Conservation (phyloP, 2,329 filamentous ascomycete species). For the Magnaporthales sp. region DNA sequence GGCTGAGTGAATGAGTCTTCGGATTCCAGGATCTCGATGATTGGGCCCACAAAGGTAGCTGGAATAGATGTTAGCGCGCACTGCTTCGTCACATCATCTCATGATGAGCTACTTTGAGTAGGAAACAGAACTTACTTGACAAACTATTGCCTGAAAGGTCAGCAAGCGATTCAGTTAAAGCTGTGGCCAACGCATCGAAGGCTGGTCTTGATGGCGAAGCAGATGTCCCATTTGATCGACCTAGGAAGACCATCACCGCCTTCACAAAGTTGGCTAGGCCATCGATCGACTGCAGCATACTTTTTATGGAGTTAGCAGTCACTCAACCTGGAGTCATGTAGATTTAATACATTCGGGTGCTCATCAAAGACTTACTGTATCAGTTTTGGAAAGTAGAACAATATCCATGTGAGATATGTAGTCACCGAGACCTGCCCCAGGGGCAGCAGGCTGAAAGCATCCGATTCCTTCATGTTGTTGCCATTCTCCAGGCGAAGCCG, state of each 20-base stretch:
- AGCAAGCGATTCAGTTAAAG: not conserved
- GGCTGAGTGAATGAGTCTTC: not conserved
- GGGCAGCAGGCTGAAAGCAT: not conserved
- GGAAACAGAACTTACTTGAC: not conserved
- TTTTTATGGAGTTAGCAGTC: not conserved
- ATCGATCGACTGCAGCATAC: not conserved
- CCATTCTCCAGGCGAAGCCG: not conserved
- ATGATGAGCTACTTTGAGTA: not conserved
- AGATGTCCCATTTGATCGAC: not conserved
- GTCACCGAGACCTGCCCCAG: not conserved
- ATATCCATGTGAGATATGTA: conserved; percentile 3
- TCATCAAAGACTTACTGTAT: not conserved
- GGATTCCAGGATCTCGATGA: not conserved
- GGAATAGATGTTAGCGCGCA: not conserved
- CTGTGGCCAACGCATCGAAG: not conserved
- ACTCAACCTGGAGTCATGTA: not conserved
- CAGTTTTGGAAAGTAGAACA: not conserved
- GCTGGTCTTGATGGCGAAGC: not conserved
- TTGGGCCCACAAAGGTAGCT: not conserved
- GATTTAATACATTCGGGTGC: not conserved
- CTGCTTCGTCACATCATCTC: not conserved
- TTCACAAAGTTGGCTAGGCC: not conserved
- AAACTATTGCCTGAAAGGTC: not conserved
- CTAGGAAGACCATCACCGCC: not conserved
- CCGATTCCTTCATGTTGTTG: not conserved